Evolutionary conservation across 2,329 filamentous ascomycete genomes (phyloP).

Genomic region (Claviceps sp.): DNA sequence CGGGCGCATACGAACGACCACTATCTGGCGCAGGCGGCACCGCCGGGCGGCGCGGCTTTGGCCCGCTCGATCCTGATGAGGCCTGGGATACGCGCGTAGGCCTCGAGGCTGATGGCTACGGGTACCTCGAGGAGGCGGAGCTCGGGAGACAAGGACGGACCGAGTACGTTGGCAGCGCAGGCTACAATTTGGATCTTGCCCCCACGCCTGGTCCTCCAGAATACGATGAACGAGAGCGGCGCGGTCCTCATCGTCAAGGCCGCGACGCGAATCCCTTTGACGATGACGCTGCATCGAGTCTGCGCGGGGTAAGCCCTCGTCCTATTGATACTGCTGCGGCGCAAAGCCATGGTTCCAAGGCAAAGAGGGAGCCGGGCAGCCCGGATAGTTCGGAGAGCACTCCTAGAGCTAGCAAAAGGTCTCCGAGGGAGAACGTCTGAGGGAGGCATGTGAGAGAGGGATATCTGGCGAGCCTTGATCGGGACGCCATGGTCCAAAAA

Average conservation of each 20-base stretch:
- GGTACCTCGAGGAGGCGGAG: slow-evolving; percentile 68
- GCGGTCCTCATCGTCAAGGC: slow-evolving; percentile 17
- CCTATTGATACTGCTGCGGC: slow-evolving; percentile 44
- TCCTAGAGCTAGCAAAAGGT: slow-evolving; percentile 49
- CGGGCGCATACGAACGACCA: slow-evolving; percentile 59
- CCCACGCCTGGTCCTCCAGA: slow-evolving; percentile 19
- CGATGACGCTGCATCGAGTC: slow-evolving; percentile 49
- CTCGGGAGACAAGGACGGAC: slow-evolving; percentile 35
- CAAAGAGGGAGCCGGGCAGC: slow-evolving; percentile 19
- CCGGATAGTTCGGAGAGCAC: slow-evolving; percentile 27
- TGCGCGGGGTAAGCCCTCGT: slow-evolving; percentile 63
- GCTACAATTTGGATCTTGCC: slow-evolving; percentile 37
- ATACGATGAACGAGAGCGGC: slow-evolving; percentile 18
- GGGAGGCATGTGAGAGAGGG: not conserved
- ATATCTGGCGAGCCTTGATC: not conserved
- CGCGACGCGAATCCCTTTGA: slow-evolving; percentile 56
- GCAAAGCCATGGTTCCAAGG: slow-evolving; percentile 12
- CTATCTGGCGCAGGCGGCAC: slow-evolving; percentile 21
- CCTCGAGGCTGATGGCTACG: slow-evolving; percentile 53
- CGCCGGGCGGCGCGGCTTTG: slow-evolving; percentile 43
- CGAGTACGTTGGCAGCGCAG: slow-evolving; percentile 22
- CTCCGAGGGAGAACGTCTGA: slow-evolving; percentile 57
- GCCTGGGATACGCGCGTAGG: slow-evolving; percentile 76
- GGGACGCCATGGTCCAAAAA: too few relatives aligned
- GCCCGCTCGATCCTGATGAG: slow-evolving; percentile 66